These are phyloP conservation scores for Tranzscheliella williamsii DNA, from an alignment of 1,284 basidiomycete species.

Conservation along the genomic window DNA sequence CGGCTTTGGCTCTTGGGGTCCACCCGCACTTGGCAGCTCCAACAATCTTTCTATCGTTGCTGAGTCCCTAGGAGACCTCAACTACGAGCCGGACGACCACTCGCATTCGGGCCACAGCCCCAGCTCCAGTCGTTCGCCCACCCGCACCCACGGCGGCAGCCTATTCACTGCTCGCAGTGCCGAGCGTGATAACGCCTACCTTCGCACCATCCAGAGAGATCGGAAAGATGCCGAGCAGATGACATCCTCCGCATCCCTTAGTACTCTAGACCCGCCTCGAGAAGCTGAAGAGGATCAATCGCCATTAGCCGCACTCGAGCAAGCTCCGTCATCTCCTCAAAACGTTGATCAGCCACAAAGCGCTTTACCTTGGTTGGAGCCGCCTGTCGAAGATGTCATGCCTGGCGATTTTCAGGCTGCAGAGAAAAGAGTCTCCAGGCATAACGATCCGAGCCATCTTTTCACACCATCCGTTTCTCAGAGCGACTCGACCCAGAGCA, in stretches of 20 bases:
- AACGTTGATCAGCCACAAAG: too few relatives aligned
- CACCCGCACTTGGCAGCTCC: slow-evolving; percentile 1
- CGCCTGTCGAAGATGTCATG: slow-evolving; percentile 12
- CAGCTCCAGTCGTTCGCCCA: slow-evolving; percentile 8
- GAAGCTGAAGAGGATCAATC: not conserved
- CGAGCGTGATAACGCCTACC: slow-evolving; percentile 42
- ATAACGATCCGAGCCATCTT: too few relatives aligned
- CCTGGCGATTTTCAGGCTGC: slow-evolving; percentile 11
- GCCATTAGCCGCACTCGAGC: too few relatives aligned
- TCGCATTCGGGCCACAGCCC: too few relatives aligned
- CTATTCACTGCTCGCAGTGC: slow-evolving; percentile 41
- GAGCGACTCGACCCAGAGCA: too few relatives aligned
- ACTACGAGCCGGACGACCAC: not conserved
- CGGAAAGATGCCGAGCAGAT: too few relatives aligned
- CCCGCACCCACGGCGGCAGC: slow-evolving; percentile 11
- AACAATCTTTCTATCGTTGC: slow-evolving; percentile 23
- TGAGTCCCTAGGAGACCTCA: slow-evolving; percentile 30
- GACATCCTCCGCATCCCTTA: too few relatives aligned
- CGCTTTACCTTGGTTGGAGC: too few relatives aligned
- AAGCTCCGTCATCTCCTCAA: too few relatives aligned
- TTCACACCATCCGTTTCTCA: not conserved
- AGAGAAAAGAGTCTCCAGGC: not conserved
- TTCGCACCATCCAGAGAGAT: slow-evolving; percentile 30
- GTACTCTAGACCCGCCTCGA: too few relatives aligned
- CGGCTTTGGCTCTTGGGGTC: slow-evolving; percentile 45